phyloP scores from a whole-genome alignment of 139 green algal genomes.

The Asterochloris sp. region DNA sequence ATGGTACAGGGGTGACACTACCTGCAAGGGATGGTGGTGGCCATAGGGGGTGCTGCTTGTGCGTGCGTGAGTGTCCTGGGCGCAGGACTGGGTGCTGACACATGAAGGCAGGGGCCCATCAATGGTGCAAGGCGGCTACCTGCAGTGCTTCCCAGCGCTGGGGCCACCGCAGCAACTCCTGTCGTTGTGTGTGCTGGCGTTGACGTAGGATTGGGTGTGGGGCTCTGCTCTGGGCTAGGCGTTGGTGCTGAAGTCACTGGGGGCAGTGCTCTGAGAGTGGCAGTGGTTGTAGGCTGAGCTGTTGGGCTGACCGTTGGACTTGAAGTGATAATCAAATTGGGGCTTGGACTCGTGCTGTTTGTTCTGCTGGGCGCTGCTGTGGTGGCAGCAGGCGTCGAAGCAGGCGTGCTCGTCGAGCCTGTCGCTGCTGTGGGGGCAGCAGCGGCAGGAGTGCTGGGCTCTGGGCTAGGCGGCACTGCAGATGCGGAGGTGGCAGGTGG shows the following conservation, averaged over 20 bases:
- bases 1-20: background rate
- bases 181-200: background rate
- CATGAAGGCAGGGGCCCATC: background rate
- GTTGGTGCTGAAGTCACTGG: background rate
- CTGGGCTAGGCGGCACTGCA: background rate
- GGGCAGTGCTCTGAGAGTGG: background rate
- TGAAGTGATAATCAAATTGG: background rate
- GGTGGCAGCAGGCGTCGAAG: background rate
- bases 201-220: background rate
- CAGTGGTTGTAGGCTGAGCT: background rate
- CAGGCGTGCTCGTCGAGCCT: background rate
- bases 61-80: background rate
- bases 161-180: background rate
- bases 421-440: background rate
- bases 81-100: background rate
- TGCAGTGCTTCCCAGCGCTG: background rate
- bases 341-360: no score
- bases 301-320: background rate
- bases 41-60: background rate
- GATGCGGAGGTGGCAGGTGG: background rate
- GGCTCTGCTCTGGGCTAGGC: no score
- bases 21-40: background rate
- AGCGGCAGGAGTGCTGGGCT: background rate
- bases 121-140: background rate
- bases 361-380: background rate